Evolutionary conservation across 148 eudicot genomes (phyloP), one percentile per base, ranked within the genome.

Genomic region (Oxyria digyna): DNA sequence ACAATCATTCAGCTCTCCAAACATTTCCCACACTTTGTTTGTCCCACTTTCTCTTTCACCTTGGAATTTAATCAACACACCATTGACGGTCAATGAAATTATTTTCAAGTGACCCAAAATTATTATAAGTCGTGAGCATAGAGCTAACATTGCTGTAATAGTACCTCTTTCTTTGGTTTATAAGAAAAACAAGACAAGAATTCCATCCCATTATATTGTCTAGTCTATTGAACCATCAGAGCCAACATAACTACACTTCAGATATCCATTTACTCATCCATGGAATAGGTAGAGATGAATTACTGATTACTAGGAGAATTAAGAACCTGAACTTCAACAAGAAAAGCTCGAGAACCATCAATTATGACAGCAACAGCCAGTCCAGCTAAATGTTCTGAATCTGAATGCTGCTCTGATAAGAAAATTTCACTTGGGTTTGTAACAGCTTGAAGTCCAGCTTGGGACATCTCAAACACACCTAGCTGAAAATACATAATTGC

Each of bases 301-400:
- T n/a, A 59, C 65, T 14, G 8, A 57, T 27, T 59, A 59, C 15
- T 29, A 27, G 37, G 38, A 37, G 37, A n/a, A 59, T 59, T 3
- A 24, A 37, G 54, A 68, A 88, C 99, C 99, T 94, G 99, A 76
- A 94, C 85, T 84, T 91, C 96, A 69, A 94, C 76, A 46, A 94
- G 82, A 75, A 94, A 94, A 72, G 90, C 76, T 73, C 99, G 92
- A 75, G 99, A 88, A 35, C 96, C 96, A 76, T 94, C 97, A 83
- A 94, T 81, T 63, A 88, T 75, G 13, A 79, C 97, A 71, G 97
- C 83, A 54, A 88, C 85, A 69, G 99, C 99, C 73, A 86, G 74
- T 74, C 99, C 99, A 62, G 97, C 89, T 73, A 88, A 78, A 76
- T 79, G 73, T 29, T 91, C 99, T n/a, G 99, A 91, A 71, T 88